A percentile compares a stretch with the other conserved stretches of the same genome.
Conservation (phyloP, 768 basidiomycete species). For the Suillus brevipes region DNA sequence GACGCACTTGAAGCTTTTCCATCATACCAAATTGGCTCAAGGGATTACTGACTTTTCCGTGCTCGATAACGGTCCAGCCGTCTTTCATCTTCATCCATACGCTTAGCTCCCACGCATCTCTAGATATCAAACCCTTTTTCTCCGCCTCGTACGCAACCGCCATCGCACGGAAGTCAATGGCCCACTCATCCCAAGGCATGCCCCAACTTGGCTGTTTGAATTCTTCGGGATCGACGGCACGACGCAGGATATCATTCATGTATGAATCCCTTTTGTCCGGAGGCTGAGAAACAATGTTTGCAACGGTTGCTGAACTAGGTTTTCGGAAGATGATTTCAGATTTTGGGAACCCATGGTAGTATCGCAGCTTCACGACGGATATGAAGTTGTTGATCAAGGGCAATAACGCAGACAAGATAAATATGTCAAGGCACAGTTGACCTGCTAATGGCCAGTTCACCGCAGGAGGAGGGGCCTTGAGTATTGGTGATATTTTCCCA, state of each 20-base stretch:
- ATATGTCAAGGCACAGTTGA: conserved; percentile 24
- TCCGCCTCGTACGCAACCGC: conserved; percentile 23
- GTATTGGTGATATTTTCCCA: conserved; percentile 19
- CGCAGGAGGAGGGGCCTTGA: conserved; percentile 17
- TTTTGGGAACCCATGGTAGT: conserved; percentile 28
- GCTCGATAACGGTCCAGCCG: conserved; percentile 30
- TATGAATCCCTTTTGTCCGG: conserved; percentile 28
- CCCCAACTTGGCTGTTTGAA: conserved; percentile 25
- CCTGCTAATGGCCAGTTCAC: conserved; percentile 24
- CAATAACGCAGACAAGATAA: conserved; percentile 26
- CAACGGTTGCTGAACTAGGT: conserved; percentile 27
- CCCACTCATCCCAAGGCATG: conserved; percentile 36
- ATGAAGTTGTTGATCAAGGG: conserved; percentile 28
- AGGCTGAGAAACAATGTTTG: conserved; percentile 23
- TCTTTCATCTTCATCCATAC: conserved; percentile 35
- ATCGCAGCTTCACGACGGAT: conserved; percentile 20
- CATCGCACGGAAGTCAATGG: conserved; percentile 32
- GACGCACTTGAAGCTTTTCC: conserved; percentile 30
- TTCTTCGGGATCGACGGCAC: conserved; percentile 30
- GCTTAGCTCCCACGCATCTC: conserved; percentile 30
- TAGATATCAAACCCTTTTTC: conserved; percentile 20
- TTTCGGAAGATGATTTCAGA: conserved; percentile 33
- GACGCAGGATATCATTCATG: conserved; percentile 28
- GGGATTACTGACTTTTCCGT: conserved; percentile 23
- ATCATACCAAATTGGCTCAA: conserved; percentile 28